Conservation (phyloP, 768 basidiomycete genomes). For the Phaffia tasmanica region DNA sequence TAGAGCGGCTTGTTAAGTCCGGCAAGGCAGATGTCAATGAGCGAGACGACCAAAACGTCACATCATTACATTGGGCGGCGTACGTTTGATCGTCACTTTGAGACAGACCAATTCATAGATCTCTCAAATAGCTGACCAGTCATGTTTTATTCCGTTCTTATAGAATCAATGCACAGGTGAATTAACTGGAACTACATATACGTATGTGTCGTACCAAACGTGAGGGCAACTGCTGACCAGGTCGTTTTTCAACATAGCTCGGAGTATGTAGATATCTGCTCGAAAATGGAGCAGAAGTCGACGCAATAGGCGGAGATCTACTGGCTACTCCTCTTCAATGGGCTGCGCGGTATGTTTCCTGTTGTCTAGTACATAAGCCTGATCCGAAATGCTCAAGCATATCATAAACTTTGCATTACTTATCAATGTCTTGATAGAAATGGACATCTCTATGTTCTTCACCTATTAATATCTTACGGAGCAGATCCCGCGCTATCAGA, state of each 20-base stretch:
- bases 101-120: neutral
- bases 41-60: slow-evolving; percentile 78
- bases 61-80: slow-evolving; percentile 94
- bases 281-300: slow-evolving; percentile 87
- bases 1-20: slow-evolving; percentile 34
- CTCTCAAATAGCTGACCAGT: no score
- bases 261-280: slow-evolving; percentile 73
- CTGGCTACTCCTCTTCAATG: slow-evolving; percentile 92
- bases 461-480: slow-evolving; percentile 74
- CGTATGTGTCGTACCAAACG: slow-evolving; percentile 32
- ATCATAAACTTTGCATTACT: neutral
- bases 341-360: slow-evolving; percentile 56
- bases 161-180: slow-evolving; percentile 27
- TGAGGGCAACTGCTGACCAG: neutral
- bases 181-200: neutral
- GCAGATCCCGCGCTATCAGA: slow-evolving; percentile 88
- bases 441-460: slow-evolving; percentile 90
- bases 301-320: slow-evolving; percentile 86
- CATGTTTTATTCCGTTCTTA: neutral
- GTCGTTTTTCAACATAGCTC: slow-evolving; percentile 42
- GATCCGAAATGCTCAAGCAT: neutral
- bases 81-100: slow-evolving; percentile 3
- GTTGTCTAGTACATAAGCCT: neutral
- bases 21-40: slow-evolving; percentile 29
- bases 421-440: slow-evolving; percentile 45